Conservation (phyloP, 2,329 filamentous ascomycete species). For the Pseudogymnoascus sp. region DNA sequence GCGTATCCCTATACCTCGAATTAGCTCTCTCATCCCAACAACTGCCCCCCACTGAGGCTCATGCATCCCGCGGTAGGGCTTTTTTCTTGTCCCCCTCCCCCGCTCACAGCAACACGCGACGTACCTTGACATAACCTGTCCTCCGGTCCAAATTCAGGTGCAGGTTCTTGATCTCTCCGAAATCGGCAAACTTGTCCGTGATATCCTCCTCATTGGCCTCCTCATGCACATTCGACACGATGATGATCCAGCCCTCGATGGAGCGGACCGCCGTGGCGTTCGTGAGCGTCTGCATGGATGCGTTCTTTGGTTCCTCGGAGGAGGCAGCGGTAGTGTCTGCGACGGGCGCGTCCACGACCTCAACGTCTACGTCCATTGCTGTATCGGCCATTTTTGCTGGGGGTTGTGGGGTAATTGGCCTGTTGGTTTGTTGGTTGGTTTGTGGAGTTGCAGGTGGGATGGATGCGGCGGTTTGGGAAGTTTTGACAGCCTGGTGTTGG, state of each 20-base stretch:
- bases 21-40: neutral
- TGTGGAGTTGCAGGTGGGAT: constrained; percentile 7
- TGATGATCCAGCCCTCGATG: constrained; percentile 83
- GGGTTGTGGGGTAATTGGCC: neutral
- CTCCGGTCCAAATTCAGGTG: constrained; percentile 75
- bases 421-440: constrained; percentile 7
- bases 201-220: constrained; percentile 78
- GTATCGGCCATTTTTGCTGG: constrained; percentile 33
- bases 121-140: constrained; percentile 79
- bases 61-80: neutral
- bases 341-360: constrained; percentile 23
- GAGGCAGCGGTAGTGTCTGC: constrained; percentile 23
- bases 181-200: constrained; percentile 75
- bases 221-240: constrained; percentile 80
- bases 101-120: constrained; percentile 14
- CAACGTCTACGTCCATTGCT: constrained; percentile 36
- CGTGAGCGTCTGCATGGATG: constrained; percentile 61
- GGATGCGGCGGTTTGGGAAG: constrained; percentile 3
- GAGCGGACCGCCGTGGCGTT: constrained; percentile 75
- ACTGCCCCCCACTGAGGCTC: neutral
- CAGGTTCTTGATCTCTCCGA: constrained; percentile 78
- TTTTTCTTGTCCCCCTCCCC: neutral
- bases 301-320: constrained; percentile 45
- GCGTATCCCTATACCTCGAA: constrained; percentile 58
- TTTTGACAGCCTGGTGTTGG: constrained; percentile 6